Base-by-base conservation (phyloP, 768 basidiomycete species). In the Lyophyllum semitale region DNA sequence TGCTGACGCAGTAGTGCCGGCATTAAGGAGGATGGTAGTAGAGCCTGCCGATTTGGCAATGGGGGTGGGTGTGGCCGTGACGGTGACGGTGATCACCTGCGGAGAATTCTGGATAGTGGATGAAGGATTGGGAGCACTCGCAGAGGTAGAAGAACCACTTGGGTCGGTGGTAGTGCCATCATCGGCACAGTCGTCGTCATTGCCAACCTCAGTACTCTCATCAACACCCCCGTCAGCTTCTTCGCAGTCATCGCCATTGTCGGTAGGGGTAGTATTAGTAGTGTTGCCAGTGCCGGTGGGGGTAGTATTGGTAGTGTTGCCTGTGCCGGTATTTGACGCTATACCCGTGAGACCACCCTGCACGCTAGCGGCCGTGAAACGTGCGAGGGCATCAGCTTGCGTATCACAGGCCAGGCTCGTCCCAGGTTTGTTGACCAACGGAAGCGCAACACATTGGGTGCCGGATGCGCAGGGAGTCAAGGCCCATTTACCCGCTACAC, bases 401-500 rank as follows among this genome's bases (percentile, higher is more conserved):
- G 69, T 73, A 27, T 77, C 77, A 61, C 83, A 85, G 18, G 67
- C 63, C 26, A 83, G 57, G 18, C 70, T 72, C 1, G 77, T 77
- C 2, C 84, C 83, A 11, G 73, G 55, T 37, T 73, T 71, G 62
- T 77, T 77, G 49, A 82, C 73, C 30, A 80, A 67, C 2, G 84
- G 83, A 20, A 84, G 68, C 0, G 81, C 80, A 29, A 73, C 71
- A 58, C 84, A 84, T n/a, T 60, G 63, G 13, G 73, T 68, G 6
- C 63, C 68, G 22, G 51, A 48, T 3, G 68, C 27, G 61, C 82
- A 83, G 1, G 65, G 62, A 0, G 68, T 70, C 26, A 77, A 20
- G 1, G 52, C 54, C 73, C 77, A 82, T 56, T 76, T 72, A 11
- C 74, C 73, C 3, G 45, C 48, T 9, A 72, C 60, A 55, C 82